Conservation (phyloP, 345 rosid genomes). For the Gossypium rotundifolium region DNA sequence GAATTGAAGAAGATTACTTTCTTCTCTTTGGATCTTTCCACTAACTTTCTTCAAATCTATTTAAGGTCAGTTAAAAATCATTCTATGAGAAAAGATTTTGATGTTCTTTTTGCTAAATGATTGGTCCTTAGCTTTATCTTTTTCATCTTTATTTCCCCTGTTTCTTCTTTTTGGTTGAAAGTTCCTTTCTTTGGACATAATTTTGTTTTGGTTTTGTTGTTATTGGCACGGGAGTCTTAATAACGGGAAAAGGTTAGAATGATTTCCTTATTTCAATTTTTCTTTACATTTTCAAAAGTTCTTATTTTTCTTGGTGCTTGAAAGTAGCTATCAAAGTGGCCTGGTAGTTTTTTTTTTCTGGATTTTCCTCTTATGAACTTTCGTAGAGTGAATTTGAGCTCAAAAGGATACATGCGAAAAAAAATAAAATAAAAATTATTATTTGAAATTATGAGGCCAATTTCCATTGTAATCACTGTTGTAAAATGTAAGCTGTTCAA, state of each 20-base stretch:
- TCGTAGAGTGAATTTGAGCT: too few relatives aligned
- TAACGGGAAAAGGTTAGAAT: neutral
- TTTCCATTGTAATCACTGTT: neutral
- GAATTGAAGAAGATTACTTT: neutral
- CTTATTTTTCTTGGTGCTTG: too few relatives aligned
- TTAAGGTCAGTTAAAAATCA: neutral
- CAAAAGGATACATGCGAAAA: too few relatives aligned
- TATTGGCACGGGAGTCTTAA: neutral
- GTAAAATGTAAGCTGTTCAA: neutral
- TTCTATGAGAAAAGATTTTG: neutral
- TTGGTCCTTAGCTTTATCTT: neutral
- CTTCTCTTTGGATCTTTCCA: neutral
- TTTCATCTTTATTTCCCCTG: neutral
- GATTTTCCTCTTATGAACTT: too few relatives aligned
- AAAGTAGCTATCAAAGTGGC: too few relatives aligned
- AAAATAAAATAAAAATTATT: too few relatives aligned
- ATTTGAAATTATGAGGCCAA: too few relatives aligned
- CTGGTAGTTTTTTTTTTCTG: too few relatives aligned
- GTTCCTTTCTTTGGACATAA: neutral
- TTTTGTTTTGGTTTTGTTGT: neutral
- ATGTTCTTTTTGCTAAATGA: neutral
- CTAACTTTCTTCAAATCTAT: neutral
- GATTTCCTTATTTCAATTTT: neutral
- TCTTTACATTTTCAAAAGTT: too few relatives aligned
- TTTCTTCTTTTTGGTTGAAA: neutral